Conservation (phyloP, 2,329 filamentous ascomycete genomes). For the Alternaria solani region DNA sequence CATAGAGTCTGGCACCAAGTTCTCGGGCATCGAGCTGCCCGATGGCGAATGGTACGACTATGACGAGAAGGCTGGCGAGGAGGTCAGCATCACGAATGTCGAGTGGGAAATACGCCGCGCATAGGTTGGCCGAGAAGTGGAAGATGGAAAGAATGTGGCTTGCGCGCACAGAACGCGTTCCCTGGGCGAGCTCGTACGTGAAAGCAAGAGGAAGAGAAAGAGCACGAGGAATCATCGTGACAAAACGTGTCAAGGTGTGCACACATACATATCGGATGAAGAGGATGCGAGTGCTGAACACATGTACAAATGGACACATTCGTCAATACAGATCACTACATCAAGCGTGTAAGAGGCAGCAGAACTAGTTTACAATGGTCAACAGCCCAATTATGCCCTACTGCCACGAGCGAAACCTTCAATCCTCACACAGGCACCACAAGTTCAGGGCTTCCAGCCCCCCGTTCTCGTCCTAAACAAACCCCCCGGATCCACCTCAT, state of each 20-base stretch:
- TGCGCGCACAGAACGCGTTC: not conserved
- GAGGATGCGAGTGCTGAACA: not conserved
- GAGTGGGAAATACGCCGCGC: constrained; percentile 84
- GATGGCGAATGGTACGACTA: constrained; percentile 99
- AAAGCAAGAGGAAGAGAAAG: not conserved
- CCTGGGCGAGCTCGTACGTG: not conserved
- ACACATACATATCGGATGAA: not conserved
- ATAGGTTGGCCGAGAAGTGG: constrained; percentile 47
- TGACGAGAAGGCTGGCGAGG: constrained; percentile 89
- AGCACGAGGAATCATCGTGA: not conserved
- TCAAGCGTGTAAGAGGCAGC: too few relatives aligned
- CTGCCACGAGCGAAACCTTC: not conserved
- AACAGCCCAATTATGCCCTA: not conserved
- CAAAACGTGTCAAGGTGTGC: not conserved
- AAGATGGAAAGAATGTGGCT: not conserved
- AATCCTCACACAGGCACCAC: not conserved
- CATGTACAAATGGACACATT: not conserved
- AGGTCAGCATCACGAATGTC: constrained; percentile 90
- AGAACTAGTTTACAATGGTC: not conserved
- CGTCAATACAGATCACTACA: not conserved
- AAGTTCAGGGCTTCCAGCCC: constrained; percentile 50
- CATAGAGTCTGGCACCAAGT: constrained; percentile 80
- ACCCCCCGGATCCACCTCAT: constrained; percentile 52
- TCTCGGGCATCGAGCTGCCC: constrained; percentile 78
- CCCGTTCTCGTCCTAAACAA: constrained; percentile 55